phyloP scores from a whole-genome alignment of 352 stramenopile genomes.

The Globisporangium ultimum region DNA sequence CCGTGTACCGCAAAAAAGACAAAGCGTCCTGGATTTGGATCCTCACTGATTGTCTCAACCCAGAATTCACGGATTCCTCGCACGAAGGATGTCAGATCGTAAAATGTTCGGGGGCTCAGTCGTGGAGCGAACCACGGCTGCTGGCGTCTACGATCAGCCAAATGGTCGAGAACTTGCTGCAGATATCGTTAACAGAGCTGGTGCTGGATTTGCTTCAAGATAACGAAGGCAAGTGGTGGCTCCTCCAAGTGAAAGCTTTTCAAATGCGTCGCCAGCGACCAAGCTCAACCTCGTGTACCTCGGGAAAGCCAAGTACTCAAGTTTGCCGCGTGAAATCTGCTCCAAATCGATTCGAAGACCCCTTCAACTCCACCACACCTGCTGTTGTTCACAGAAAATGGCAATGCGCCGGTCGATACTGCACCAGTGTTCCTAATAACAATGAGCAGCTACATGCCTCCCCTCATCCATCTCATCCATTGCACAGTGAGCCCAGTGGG shows the following conservation, averaged over 20 bases:
- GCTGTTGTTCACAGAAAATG: constrained; percentile 38
- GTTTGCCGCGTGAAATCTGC: constrained; percentile 40
- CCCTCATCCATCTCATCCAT: neutral
- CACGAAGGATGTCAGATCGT: constrained; percentile 53
- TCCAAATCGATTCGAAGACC: constrained; percentile 32
- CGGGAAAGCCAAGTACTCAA: neutral
- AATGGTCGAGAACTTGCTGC: constrained; percentile 34
- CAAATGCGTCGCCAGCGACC: constrained; percentile 20
- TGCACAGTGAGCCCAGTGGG: constrained; percentile 25
- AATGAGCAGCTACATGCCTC: constrained; percentile 9
- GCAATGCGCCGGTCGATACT: constrained; percentile 44
- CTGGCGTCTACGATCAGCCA: constrained; percentile 29
- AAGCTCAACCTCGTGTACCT: neutral
- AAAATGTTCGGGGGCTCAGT: constrained; percentile 44
- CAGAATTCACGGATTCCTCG: constrained; percentile 12
- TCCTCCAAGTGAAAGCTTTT: constrained; percentile 74
- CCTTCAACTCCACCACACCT: neutral
- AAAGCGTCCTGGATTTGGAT: constrained; percentile 52
- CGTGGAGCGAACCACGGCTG: constrained; percentile 45
- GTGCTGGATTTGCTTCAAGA: constrained; percentile 62
- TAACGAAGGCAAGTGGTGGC: constrained; percentile 45
- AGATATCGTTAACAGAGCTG: constrained; percentile 40
- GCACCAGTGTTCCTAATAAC: neutral
- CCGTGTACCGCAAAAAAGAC: constrained; percentile 52
- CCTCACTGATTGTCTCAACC: constrained; percentile 25